Evolutionary conservation across 306 rosid genomes (phyloP).

Genomic region (Castanea sativa): DNA sequence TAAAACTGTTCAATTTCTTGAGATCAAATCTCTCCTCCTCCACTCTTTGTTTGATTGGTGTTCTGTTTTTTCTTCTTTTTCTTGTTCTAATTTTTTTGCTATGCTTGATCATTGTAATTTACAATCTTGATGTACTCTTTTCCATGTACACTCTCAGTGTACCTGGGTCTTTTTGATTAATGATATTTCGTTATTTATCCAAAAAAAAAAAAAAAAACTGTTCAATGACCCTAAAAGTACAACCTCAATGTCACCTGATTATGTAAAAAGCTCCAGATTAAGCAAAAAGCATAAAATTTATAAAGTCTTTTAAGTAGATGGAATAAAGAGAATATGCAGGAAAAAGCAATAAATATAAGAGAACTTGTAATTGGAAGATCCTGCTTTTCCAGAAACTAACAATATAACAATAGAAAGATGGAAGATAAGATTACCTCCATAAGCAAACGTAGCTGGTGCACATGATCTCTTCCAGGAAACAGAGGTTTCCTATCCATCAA

Average conservation of each 20-base stretch:
- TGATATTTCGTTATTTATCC: too few relatives aligned
- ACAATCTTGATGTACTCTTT: too few relatives aligned
- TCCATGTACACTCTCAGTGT: too few relatives aligned
- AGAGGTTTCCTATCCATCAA: conserved; percentile 93
- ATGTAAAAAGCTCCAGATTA: not conserved
- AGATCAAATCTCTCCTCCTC: too few relatives aligned
- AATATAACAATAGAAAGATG: not conserved
- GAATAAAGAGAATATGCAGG: not conserved
- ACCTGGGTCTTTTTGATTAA: too few relatives aligned
- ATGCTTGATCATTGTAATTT: too few relatives aligned
- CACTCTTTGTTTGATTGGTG: too few relatives aligned
- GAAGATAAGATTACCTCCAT: conserved; percentile 68
- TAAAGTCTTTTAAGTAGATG: not conserved
- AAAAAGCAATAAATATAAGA: not conserved
- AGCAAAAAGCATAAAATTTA: not conserved
- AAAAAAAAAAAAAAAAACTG: not conserved
- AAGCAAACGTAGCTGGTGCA: conserved; percentile 88
- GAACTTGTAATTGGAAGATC: not conserved
- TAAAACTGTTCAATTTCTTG: not conserved
- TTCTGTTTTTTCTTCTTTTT: too few relatives aligned
- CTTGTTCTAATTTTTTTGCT: too few relatives aligned
- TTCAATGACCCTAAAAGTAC: conserved; percentile 1
- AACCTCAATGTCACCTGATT: not conserved
- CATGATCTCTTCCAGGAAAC: conserved; percentile 98
- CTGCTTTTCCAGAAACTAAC: not conserved